Conservation (phyloP, 768 basidiomycete species). For the Cubamyces lactineus region DNA sequence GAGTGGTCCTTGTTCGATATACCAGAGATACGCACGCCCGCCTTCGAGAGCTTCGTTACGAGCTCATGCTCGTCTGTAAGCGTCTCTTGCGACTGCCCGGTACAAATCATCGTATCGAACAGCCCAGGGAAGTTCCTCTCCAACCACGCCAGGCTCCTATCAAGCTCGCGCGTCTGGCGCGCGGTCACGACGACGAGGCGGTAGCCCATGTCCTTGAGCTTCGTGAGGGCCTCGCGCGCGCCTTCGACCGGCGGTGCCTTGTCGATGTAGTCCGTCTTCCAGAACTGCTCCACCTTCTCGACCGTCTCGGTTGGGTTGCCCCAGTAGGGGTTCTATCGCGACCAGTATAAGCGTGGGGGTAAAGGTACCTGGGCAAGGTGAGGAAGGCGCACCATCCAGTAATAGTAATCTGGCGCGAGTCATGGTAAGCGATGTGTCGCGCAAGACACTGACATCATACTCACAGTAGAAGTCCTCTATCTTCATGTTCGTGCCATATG, state of each 20-base stretch:
- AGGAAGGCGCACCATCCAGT: constrained; percentile 62
- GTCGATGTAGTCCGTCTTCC: constrained; percentile 52
- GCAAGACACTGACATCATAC: constrained; percentile 27
- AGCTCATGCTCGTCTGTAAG: constrained; percentile 49
- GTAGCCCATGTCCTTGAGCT: constrained; percentile 65
- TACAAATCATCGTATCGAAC: constrained; percentile 69
- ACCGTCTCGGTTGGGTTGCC: constrained; percentile 61
- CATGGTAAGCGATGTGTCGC: background rate
- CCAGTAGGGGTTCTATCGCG: constrained; percentile 56
- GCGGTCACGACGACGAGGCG: constrained; percentile 78
- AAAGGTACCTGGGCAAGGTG: background rate
- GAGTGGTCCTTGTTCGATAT: background rate
- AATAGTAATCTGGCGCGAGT: constrained; percentile 59
- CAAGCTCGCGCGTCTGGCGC: constrained; percentile 55
- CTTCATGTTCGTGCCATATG: constrained; percentile 58
- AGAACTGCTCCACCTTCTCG: constrained; percentile 61
- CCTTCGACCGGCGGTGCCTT: constrained; percentile 58
- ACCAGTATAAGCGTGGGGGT: background rate
- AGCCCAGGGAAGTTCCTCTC: constrained; percentile 64
- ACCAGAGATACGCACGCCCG: constrained; percentile 50
- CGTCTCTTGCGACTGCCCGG: constrained; percentile 67
- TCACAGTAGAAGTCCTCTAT: constrained; percentile 63
- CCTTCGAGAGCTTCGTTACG: constrained; percentile 65
- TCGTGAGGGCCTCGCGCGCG: constrained; percentile 58
- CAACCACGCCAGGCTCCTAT: constrained; percentile 69